Conservation (phyloP, 2,329 filamentous ascomycete genomes). For the Aurifilum marmelostoma region DNA sequence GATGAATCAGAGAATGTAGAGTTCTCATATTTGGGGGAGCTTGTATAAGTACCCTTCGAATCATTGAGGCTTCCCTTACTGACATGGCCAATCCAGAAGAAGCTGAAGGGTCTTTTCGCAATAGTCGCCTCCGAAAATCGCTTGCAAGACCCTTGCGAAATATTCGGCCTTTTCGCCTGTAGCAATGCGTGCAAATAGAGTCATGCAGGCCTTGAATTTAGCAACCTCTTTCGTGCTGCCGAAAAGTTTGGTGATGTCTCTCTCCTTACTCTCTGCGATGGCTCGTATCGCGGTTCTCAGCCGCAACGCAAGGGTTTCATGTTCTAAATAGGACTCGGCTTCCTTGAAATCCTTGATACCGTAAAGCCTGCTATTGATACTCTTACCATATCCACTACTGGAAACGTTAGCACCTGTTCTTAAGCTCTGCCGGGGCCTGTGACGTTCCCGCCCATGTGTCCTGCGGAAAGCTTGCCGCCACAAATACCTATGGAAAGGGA, state of each 20-base stretch:
- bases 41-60: background rate
- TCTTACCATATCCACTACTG: constrained; percentile 13
- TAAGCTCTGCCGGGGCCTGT: background rate
- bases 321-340: constrained; percentile 15
- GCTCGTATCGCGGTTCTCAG: constrained; percentile 7
- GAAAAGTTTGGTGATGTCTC: constrained; percentile 21
- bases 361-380: constrained; percentile 16
- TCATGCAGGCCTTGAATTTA: constrained; percentile 13
- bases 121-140: background rate
- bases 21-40: too few species aligned
- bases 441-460: background rate
- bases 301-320: constrained; percentile 13
- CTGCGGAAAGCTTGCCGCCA: too few species aligned
- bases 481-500: too few species aligned
- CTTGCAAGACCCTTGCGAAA: background rate
- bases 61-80: background rate
- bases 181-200: constrained; percentile 13
- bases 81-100: background rate
- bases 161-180: background rate
- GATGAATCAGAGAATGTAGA: too few species aligned
- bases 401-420: background rate
- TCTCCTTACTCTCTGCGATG: constrained; percentile 4
- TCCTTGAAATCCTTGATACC: constrained; percentile 15
- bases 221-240: background rate
- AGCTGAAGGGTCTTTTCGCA: constrained; percentile 3